Evolutionary conservation across 768 basidiomycete species (phyloP).

Genomic region (Lactarius sp.): DNA sequence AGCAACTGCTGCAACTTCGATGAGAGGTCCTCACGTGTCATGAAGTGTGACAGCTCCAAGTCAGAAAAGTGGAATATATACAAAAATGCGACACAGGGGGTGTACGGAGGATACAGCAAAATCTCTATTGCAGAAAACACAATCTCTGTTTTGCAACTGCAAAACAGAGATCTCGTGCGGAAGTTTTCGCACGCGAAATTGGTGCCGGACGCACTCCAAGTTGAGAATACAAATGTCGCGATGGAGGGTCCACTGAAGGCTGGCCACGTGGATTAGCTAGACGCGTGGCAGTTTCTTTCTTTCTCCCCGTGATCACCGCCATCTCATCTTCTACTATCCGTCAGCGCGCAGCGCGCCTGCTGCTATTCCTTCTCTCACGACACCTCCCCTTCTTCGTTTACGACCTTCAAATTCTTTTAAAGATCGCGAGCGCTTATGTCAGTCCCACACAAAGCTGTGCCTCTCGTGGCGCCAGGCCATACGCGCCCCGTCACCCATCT

Average conservation of each 20-base stretch:
- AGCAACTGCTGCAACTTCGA: too few species aligned
- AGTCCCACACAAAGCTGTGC: conserved; percentile 48
- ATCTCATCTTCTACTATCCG: conserved; percentile 9
- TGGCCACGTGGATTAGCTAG: conserved; percentile 4
- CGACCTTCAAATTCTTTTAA: conserved; percentile 8
- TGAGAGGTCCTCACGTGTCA: too few species aligned
- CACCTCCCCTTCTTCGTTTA: conserved; percentile 14
- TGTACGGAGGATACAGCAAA: too few species aligned
- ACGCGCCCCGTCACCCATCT: conserved; percentile 90
- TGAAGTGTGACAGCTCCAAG: too few species aligned
- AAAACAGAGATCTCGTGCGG: too few species aligned
- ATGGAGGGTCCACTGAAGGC: not conserved
- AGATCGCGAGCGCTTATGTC: conserved; percentile 18
- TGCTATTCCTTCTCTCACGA: conserved; percentile 14
- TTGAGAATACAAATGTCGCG: too few species aligned
- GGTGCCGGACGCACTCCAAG: too few species aligned
- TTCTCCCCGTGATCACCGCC: not conserved
- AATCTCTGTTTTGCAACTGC: too few species aligned
- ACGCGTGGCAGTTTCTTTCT: conserved; percentile 7
- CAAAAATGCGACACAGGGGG: too few species aligned
- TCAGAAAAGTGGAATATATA: too few species aligned
- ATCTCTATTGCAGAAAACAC: too few species aligned
- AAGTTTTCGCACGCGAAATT: too few species aligned
- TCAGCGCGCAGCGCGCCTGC: conserved; percentile 34
- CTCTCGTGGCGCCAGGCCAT: conserved; percentile 81